Percentiles rank a stretch among this genome's conserved stretches.
These are phyloP conservation scores for Catharanthus roseus DNA, from an alignment of 257 asterid genomes.

Conservation along the genomic window DNA sequence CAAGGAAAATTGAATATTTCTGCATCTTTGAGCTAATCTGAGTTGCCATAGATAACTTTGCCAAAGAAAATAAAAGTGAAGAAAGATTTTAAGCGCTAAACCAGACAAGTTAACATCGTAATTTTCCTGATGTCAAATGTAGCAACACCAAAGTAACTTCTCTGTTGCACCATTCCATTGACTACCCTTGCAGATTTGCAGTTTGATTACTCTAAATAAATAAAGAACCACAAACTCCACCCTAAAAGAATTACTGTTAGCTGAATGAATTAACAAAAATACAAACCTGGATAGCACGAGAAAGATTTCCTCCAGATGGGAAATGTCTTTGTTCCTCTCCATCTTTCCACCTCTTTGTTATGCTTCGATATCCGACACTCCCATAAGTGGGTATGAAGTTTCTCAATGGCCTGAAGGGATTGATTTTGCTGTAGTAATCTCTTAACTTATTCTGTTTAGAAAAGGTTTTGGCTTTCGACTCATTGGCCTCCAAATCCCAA, in stretches of 20 bases:
- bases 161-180: neutral
- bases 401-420: slow-evolving; percentile 22
- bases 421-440: slow-evolving; percentile 18
- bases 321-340: slow-evolving; percentile 35
- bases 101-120: neutral
- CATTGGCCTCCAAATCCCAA: slow-evolving; percentile 39
- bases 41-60: neutral
- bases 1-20: neutral
- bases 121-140: neutral
- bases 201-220: neutral
- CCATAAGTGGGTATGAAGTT: slow-evolving; percentile 19
- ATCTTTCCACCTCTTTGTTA: slow-evolving; percentile 40
- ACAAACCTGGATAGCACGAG: neutral
- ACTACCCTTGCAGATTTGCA: neutral
- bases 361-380: slow-evolving; percentile 26
- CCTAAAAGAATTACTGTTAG: neutral
- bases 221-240: neutral
- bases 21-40: slow-evolving; percentile 4
- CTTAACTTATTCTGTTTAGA: slow-evolving; percentile 23
- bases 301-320: slow-evolving; percentile 3
- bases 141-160: neutral
- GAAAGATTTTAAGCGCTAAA: too few relatives aligned
- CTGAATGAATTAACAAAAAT: neutral
- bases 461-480: slow-evolving; percentile 14
- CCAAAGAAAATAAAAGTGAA: neutral